phyloP scores from a whole-genome alignment of 2,329 filamentous ascomycete species.

The Elsinoe batatas region DNA sequence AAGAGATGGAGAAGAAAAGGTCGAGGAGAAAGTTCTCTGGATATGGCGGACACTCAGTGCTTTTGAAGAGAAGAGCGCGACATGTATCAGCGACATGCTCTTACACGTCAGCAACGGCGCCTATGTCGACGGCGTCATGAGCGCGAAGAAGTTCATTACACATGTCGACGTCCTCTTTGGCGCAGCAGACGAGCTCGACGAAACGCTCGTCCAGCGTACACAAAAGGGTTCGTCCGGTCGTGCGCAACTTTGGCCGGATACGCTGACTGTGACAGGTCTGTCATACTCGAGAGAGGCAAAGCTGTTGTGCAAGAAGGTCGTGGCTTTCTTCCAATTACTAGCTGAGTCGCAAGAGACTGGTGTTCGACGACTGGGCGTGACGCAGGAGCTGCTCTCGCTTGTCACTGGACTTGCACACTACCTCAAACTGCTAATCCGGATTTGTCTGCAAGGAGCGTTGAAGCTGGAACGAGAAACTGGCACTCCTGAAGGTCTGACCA shows the following conservation, averaged over 20 bases:
- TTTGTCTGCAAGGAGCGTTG: conserved; percentile 86
- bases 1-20: conserved; percentile 76
- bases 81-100: conserved; percentile 98
- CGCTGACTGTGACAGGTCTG: conserved; percentile 39
- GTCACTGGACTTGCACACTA: conserved; percentile 96
- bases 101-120: conserved; percentile 96
- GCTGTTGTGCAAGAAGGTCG: conserved; percentile 97
- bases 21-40: conserved; percentile 94
- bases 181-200: conserved; percentile 77
- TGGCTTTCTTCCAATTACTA: conserved; percentile 89
- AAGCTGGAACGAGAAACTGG: conserved; percentile 79
- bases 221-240: conserved; percentile 57
- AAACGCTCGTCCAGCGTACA: conserved; percentile 55
- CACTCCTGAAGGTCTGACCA: conserved; percentile 63
- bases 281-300: conserved; percentile 95
- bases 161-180: conserved; percentile 90
- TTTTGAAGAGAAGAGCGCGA: conserved; percentile 94
- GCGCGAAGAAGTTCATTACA: conserved; percentile 91
- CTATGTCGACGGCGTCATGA: conserved; percentile 87
- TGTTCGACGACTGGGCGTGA: conserved; percentile 86
- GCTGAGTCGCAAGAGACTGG: conserved; percentile 90
- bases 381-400: conserved; percentile 92
- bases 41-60: conserved; percentile 97
- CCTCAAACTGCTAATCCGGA: conserved; percentile 91
- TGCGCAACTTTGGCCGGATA: conserved; percentile 5